phyloP scores from a whole-genome alignment of 306 rosid species.

The Dalbergia oliveri region DNA sequence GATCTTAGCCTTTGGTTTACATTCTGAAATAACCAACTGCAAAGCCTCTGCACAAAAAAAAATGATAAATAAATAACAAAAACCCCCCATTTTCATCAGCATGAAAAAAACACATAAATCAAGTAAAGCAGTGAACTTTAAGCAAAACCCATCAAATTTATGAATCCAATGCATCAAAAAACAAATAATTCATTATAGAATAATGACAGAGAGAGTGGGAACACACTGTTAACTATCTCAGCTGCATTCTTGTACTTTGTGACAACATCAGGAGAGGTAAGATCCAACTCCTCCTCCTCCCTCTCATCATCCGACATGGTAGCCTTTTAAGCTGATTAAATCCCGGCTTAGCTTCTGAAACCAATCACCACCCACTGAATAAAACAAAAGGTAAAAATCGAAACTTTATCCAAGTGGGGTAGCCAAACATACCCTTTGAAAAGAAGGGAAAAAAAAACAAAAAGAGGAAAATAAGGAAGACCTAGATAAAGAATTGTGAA shows the following conservation, averaged over 20 bases:
- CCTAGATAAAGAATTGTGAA: background rate
- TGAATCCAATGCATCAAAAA: background rate
- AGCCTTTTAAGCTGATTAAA: background rate
- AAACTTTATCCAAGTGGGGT: background rate
- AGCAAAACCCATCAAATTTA: background rate
- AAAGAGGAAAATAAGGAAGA: background rate
- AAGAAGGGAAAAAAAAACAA: background rate
- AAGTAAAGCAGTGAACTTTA: background rate
- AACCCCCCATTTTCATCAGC: background rate
- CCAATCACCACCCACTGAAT: background rate
- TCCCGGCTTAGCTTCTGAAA: background rate
- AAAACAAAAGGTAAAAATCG: background rate
- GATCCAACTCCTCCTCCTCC: conserved; percentile 92
- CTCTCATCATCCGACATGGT: conserved; percentile 94
- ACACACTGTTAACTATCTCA: conserved; percentile 80
- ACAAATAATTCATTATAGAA: background rate
- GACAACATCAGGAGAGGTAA: conserved; percentile 81
- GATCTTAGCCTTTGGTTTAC: conserved; percentile 83
- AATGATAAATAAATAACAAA: background rate
- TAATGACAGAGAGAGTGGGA: background rate
- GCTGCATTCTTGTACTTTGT: conserved; percentile 94
- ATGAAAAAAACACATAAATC: background rate
- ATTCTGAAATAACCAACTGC: conserved; percentile 77
- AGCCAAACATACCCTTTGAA: background rate
- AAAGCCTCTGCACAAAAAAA: conserved; percentile 67